Evolutionary conservation across 1,139 yeast genomes (phyloP).

Genomic region (Blastobotrys apis): DNA sequence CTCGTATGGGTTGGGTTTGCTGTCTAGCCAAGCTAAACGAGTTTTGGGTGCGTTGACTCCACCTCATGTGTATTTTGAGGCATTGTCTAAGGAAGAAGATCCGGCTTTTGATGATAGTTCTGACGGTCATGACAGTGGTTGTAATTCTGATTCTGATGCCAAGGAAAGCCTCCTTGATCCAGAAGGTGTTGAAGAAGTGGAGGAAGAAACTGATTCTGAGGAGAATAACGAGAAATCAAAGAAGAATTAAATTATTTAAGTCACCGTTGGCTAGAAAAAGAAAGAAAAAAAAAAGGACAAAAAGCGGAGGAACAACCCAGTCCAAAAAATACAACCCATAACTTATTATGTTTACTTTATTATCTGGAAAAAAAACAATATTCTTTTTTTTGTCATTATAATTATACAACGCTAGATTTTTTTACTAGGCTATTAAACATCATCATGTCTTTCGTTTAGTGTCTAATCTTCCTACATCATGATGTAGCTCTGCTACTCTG

Average conservation of each 20-base stretch:
- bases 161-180: neutral
- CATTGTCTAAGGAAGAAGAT: slow-evolving; percentile 4
- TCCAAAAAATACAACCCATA: too few species aligned
- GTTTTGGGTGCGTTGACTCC: slow-evolving; percentile 81
- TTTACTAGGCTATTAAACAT: too few species aligned
- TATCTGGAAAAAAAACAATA: too few species aligned
- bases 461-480: slow-evolving; percentile 50
- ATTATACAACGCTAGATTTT: neutral
- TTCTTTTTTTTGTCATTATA: too few species aligned
- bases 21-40: slow-evolving; percentile 65
- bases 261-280: too few species aligned
- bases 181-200: neutral
- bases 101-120: too few species aligned
- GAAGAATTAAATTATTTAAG: too few species aligned
- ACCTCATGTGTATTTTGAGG: slow-evolving; percentile 60
- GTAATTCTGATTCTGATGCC: slow-evolving; percentile 6
- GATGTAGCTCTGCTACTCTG: slow-evolving; percentile 83
- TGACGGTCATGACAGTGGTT: slow-evolving; percentile 2
- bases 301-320: too few species aligned
- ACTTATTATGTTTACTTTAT: too few species aligned
- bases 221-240: neutral
- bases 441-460: neutral
- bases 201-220: neutral
- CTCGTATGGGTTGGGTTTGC: slow-evolving; percentile 64
- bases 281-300: too few species aligned